phyloP scores from a whole-genome alignment of 768 basidiomycete genomes.

The Pisolithus sp. region DNA sequence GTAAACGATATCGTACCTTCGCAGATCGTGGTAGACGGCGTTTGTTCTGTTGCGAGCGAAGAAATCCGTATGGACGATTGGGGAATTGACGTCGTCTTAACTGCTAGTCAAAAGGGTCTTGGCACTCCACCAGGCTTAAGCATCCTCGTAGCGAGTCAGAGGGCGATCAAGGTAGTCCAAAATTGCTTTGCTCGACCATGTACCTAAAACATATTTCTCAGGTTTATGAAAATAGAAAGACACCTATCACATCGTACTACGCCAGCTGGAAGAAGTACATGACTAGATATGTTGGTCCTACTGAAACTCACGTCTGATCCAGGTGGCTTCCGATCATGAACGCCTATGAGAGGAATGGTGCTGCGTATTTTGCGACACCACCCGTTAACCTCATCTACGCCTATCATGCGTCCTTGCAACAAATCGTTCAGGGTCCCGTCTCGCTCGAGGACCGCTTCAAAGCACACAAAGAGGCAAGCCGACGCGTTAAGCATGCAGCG shows the following conservation, averaged over 20 bases:
- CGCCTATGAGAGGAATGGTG: conserved; percentile 74
- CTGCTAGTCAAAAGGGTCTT: conserved; percentile 88
- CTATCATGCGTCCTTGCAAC: conserved; percentile 70
- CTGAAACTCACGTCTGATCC: not conserved
- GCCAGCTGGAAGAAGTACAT: conserved; percentile 80
- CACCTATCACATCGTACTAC: conserved; percentile 74
- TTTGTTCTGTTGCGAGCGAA: conserved; percentile 94
- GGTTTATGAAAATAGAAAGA: conserved; percentile 17
- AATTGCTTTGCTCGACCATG: not conserved
- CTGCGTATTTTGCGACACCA: conserved; percentile 92
- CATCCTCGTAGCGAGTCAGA: conserved; percentile 74
- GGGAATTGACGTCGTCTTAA: conserved; percentile 84
- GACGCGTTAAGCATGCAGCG: conserved; percentile 63
- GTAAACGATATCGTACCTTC: not conserved
- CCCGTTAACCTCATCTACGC: conserved; percentile 94
- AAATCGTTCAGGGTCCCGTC: conserved; percentile 56
- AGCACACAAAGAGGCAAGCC: conserved; percentile 63
- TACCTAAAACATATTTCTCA: not conserved
- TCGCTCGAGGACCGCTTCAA: conserved; percentile 75
- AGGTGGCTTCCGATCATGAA: conserved; percentile 94
- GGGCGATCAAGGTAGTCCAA: conserved; percentile 56
- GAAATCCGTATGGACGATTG: conserved; percentile 93
- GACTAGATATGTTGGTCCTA: not conserved
- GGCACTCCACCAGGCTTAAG: conserved; percentile 91
- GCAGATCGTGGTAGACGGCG: conserved; percentile 81